Conservation (phyloP, 1,284 basidiomycete genomes). For the Ganoderma resinaceum region DNA sequence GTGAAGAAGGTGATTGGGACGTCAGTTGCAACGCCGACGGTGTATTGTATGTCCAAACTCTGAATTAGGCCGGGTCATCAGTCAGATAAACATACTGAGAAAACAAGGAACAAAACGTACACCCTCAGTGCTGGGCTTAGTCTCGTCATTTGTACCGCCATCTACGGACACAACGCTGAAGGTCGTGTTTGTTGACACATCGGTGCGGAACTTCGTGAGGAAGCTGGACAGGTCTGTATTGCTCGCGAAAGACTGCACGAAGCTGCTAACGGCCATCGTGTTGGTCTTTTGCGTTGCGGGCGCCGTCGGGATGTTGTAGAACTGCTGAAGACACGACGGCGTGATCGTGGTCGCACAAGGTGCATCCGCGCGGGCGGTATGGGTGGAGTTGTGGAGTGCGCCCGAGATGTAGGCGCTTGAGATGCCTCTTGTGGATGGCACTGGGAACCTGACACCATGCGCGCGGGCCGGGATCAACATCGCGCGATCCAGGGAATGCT, state of each 20-base stretch:
- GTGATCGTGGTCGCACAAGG: constrained; percentile 47
- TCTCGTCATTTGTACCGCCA: constrained; percentile 44
- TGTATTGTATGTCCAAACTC: constrained; percentile 72
- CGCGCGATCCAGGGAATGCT: not conserved
- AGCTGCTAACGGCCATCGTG: constrained; percentile 64
- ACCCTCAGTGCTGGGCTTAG: constrained; percentile 28
- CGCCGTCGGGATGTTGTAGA: constrained; percentile 60
- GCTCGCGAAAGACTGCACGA: constrained; percentile 60
- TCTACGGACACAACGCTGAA: constrained; percentile 24
- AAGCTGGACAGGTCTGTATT: constrained; percentile 60
- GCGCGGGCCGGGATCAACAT: not conserved
- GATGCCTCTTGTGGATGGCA: constrained; percentile 17
- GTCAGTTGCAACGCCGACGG: constrained; percentile 65
- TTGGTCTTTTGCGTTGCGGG: constrained; percentile 52
- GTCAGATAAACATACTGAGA: not conserved
- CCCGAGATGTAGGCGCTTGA: constrained; percentile 12
- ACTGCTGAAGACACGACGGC: constrained; percentile 57
- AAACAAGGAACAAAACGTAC: constrained; percentile 17
- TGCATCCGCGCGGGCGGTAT: constrained; percentile 17
- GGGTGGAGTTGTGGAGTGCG: constrained; percentile 15
- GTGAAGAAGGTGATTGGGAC: constrained; percentile 31
- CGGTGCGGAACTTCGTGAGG: constrained; percentile 53
- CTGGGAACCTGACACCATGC: constrained; percentile 35
- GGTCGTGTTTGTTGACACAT: constrained; percentile 44
- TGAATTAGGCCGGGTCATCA: not conserved